Conservation (phyloP, 768 basidiomycete species). For the Suillus americanus region DNA sequence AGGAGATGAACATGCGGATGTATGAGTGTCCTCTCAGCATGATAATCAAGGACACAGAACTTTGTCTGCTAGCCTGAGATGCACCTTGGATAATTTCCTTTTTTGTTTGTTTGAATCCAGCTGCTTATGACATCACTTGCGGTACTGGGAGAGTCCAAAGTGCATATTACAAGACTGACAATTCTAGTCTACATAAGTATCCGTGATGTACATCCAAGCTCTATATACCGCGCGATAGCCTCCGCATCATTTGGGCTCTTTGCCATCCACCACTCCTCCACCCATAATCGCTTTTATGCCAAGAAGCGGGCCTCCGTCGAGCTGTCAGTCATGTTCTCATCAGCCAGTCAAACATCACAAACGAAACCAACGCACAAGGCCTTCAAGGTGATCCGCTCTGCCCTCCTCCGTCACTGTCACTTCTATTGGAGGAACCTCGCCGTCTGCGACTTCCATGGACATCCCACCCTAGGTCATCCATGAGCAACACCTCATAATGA, state of each 20-base stretch:
- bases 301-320: not conserved
- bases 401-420: constrained; percentile 55
- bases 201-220: not conserved
- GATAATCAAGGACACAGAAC: not conserved
- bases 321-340: not conserved
- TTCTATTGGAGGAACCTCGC: constrained; percentile 33
- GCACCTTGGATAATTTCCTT: too few species aligned
- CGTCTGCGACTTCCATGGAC: constrained; percentile 21
- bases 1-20: not conserved
- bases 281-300: constrained; percentile 4
- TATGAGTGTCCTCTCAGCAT: not conserved
- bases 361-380: constrained; percentile 46
- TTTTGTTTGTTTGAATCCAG: too few species aligned
- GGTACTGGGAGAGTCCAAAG: too few species aligned
- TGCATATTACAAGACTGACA: not conserved
- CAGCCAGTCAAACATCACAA: not conserved
- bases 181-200: not conserved
- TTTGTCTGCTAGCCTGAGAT: too few species aligned
- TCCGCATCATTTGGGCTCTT: not conserved
- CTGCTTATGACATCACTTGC: too few species aligned
- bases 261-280: not conserved
- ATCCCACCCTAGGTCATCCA: constrained; percentile 27
- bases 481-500: not conserved
- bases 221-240: not conserved
- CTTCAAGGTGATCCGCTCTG: constrained; percentile 51